Percentiles rank a stretch among this genome's conserved stretches.
phyloP scores from a whole-genome alignment of 192 early-diverging fungal species.

The Coemansia guatemalensis region DNA sequence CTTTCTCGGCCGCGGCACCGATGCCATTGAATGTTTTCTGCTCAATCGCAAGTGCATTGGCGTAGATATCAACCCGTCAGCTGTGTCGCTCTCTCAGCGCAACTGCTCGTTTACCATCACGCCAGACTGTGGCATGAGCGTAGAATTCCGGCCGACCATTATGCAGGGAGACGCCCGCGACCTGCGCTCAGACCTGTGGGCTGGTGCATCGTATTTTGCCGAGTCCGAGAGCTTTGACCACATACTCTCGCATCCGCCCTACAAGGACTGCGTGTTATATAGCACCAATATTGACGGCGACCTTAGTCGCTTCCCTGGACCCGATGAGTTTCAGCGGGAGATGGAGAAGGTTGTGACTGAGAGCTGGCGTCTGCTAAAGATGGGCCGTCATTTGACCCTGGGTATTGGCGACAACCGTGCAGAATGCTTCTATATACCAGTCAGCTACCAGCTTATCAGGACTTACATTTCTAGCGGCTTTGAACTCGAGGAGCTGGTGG shows the following conservation, averaged over 20 bases:
- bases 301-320: slow-evolving; percentile 71
- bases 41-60: slow-evolving; percentile 75
- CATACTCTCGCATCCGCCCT: slow-evolving; percentile 89
- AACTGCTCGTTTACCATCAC: slow-evolving; percentile 84
- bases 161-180: slow-evolving; percentile 79
- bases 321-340: slow-evolving; percentile 71
- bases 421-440: slow-evolving; percentile 86
- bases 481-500: slow-evolving; percentile 84
- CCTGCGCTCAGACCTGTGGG: slow-evolving; percentile 53
- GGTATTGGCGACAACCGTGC: slow-evolving; percentile 94
- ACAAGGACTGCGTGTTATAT: slow-evolving; percentile 90
- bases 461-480: slow-evolving; percentile 83
- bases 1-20: slow-evolving; percentile 91
- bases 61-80: slow-evolving; percentile 88
- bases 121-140: slow-evolving; percentile 59
- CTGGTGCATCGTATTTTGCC: slow-evolving; percentile 59
- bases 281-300: slow-evolving; percentile 88
- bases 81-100: slow-evolving; percentile 77
- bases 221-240: slow-evolving; percentile 79
- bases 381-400: slow-evolving; percentile 69
- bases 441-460: slow-evolving; percentile 79
- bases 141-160: slow-evolving; percentile 79
- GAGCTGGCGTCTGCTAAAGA: slow-evolving; percentile 71
- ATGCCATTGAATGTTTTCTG: slow-evolving; percentile 87
- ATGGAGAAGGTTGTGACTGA: slow-evolving; percentile 72